Conservation (phyloP, 116 monocot species). For the Zostera marina region DNA sequence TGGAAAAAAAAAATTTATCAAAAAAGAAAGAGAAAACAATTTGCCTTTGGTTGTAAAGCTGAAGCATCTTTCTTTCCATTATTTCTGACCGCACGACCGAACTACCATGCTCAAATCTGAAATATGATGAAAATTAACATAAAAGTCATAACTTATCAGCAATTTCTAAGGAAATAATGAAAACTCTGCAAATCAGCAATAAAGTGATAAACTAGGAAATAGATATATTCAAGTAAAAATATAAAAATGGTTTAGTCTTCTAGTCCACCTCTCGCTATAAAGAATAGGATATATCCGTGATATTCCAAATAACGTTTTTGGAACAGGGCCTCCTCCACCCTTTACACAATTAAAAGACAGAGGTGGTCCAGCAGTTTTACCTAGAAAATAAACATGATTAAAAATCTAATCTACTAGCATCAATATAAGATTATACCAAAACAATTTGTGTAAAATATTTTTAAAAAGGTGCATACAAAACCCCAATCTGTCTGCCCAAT, state of each 20-base stretch:
- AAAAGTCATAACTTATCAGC: not conserved
- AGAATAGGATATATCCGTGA: slow-evolving; percentile 72
- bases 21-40: not conserved
- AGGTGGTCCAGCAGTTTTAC: slow-evolving; percentile 45
- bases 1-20: too few species aligned
- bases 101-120: slow-evolving; percentile 56
- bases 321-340: slow-evolving; percentile 55
- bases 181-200: slow-evolving; percentile 7
- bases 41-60: slow-evolving; percentile 53
- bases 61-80: slow-evolving; percentile 55
- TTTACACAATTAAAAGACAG: slow-evolving; percentile 83
- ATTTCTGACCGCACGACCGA: slow-evolving; percentile 76
- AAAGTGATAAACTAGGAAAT: not conserved
- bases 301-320: slow-evolving; percentile 62
- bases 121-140: not conserved
- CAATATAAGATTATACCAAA: not conserved
- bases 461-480: slow-evolving; percentile 48
- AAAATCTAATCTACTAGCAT: not conserved
- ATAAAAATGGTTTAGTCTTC: not conserved
- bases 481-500: slow-evolving; percentile 63
- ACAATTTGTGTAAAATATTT: not conserved
- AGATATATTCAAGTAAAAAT: not conserved
- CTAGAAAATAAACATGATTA: slow-evolving; percentile 17
- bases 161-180: not conserved
- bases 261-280: slow-evolving; percentile 68